phyloP scores from a whole-genome alignment of 208 protist genomes.

The Leishmania gerbilli region DNA sequence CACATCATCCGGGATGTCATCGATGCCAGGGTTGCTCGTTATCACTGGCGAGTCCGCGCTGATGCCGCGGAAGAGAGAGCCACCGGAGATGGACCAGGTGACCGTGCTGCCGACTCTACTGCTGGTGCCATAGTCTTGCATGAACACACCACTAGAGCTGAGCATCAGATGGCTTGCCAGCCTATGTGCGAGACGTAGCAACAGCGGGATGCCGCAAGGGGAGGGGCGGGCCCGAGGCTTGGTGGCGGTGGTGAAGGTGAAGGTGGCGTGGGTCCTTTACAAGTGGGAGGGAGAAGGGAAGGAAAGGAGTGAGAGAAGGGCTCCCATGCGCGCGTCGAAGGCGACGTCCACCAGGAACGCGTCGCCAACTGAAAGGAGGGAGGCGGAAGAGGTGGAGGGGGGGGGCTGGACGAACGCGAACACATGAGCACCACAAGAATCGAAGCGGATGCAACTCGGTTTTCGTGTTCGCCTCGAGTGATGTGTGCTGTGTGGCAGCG shows the following conservation, averaged over 20 bases:
- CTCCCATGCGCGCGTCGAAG: not conserved
- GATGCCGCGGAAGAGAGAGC: not conserved
- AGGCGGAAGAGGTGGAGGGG: not conserved
- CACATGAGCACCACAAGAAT: too few relatives aligned
- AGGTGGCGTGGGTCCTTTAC: not conserved
- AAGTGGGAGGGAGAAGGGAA: not conserved
- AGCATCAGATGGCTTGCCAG: not conserved
- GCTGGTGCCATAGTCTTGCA: slow-evolving; percentile 24
- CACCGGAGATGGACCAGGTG: not conserved
- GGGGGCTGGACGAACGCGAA: not conserved
- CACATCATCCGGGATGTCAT: slow-evolving; percentile 37
- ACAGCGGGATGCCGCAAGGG: not conserved
- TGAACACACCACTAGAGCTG: not conserved
- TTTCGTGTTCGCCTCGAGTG: not conserved
- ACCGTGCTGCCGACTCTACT: not conserved
- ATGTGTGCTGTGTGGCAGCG: too few relatives aligned
- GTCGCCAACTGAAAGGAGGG: not conserved
- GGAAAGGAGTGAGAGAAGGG: slow-evolving; percentile 15
- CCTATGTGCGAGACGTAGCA: not conserved
- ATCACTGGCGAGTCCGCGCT: not conserved
- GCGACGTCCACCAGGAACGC: not conserved
- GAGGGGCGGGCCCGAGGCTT: not conserved
- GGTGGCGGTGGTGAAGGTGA: not conserved
- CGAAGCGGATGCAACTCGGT: too few relatives aligned
- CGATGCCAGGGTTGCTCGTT: slow-evolving; percentile 36